Evolutionary conservation across 2,329 filamentous ascomycete species (phyloP).

Genomic region (Magnaporthiopsis rhizophila): DNA sequence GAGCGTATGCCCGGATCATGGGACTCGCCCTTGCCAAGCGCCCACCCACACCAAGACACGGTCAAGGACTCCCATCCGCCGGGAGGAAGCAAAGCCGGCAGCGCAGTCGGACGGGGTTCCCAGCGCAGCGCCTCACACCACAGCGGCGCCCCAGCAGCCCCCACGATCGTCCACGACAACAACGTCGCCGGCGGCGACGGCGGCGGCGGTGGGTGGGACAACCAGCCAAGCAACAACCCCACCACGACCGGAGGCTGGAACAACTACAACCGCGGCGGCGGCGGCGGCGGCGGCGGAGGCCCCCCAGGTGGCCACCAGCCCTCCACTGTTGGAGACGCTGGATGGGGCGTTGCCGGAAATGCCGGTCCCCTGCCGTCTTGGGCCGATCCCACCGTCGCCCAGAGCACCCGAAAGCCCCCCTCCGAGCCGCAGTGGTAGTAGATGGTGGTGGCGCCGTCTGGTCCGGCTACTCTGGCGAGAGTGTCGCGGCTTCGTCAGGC

Average conservation of each 20-base stretch:
- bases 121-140: neutral
- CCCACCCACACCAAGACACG: neutral
- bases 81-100: neutral
- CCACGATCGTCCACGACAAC: neutral
- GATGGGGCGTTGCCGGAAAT: conserved; percentile 4
- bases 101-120: neutral
- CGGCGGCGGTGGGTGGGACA: neutral
- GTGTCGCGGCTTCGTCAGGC: neutral
- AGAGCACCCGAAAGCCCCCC: conserved; percentile 9
- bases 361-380: conserved; percentile 8
- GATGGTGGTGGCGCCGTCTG: neutral
- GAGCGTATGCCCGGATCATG: conserved; percentile 1
- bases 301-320: neutral
- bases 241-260: neutral
- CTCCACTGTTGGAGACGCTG: conserved; percentile 6
- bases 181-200: neutral
- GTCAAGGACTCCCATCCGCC: neutral
- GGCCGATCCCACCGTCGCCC: conserved; percentile 13
- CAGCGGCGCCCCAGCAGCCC: neutral
- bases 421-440: neutral
- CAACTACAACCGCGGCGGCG: neutral
- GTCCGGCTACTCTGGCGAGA: neutral
- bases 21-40: neutral
- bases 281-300: neutral
- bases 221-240: conserved; percentile 3